Evolutionary conservation across 441 rosid species (phyloP).

Genomic region (Pelargonium fulgidum): DNA sequence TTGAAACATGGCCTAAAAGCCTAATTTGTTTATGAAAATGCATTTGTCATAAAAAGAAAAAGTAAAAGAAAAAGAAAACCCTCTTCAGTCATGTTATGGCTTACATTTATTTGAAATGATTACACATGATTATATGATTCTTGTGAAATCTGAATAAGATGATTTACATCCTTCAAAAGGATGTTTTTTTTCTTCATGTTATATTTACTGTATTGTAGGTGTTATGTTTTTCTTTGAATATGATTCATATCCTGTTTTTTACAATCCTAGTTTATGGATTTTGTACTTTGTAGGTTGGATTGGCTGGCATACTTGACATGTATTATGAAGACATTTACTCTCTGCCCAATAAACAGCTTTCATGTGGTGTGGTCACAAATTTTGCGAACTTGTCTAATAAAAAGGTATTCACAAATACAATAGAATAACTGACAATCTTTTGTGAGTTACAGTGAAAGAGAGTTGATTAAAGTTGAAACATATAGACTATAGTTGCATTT

Average conservation of each 20-base stretch:
- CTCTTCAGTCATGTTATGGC: neutral
- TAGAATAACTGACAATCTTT: neutral
- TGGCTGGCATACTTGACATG: constrained; percentile 73
- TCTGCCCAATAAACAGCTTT: constrained; percentile 60
- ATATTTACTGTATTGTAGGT: neutral
- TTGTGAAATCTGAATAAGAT: neutral
- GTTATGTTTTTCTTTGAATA: constrained; percentile 4
- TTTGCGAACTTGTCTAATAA: constrained; percentile 39
- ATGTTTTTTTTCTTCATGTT: neutral
- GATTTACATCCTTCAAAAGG: neutral
- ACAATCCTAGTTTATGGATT: constrained; percentile 21
- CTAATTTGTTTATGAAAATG: too few relatives aligned
- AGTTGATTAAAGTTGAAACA: neutral
- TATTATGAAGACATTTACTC: constrained; percentile 74
- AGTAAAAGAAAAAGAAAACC: too few relatives aligned
- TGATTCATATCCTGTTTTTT: neutral
- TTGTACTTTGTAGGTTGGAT: constrained; percentile 65
- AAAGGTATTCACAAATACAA: constrained; percentile 43
- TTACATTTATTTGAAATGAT: constrained; percentile 17
- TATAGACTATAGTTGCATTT: neutral
- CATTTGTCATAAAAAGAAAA: too few relatives aligned
- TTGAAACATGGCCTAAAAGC: too few relatives aligned
- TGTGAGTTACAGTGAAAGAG: neutral
- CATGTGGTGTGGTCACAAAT: constrained; percentile 34
- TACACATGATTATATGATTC: neutral